Conservation (phyloP, 169 alveolate genomes). For the Sarcocystis neurona region DNA sequence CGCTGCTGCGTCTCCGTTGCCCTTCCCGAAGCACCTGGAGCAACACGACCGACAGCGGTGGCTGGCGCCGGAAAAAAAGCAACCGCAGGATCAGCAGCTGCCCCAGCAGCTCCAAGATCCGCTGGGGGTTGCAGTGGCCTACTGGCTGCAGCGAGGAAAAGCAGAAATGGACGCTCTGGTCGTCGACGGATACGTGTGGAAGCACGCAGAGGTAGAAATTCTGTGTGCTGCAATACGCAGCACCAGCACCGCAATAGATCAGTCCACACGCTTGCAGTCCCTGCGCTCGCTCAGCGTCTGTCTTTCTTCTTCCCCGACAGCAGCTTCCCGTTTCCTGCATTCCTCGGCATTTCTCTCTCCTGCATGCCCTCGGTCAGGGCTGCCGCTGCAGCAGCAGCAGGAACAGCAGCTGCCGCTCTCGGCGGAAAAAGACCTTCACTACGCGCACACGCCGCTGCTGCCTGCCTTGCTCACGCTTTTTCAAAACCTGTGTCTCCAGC, state of each 20-base stretch:
- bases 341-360: not conserved
- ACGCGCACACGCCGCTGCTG: not conserved
- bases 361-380: not conserved
- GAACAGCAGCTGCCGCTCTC: not conserved
- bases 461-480: not conserved
- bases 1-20: not conserved
- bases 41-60: too few species aligned
- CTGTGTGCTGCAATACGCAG: not conserved
- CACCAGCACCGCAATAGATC: not conserved
- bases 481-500: not conserved
- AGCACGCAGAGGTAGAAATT: not conserved
- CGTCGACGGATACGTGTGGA: not conserved
- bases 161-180: not conserved
- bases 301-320: not conserved
- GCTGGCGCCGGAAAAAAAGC: not conserved
- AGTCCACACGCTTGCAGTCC: not conserved
- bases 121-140: not conserved
- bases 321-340: not conserved
- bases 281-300: constrained; percentile 1
- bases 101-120: not conserved
- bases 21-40: too few species aligned
- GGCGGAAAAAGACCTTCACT: not conserved
- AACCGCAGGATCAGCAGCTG: not conserved
- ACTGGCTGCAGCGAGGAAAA: not conserved
- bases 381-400: not conserved